Conservation (phyloP, 1,139 yeast genomes). For the Williopsis jadinii region DNA sequence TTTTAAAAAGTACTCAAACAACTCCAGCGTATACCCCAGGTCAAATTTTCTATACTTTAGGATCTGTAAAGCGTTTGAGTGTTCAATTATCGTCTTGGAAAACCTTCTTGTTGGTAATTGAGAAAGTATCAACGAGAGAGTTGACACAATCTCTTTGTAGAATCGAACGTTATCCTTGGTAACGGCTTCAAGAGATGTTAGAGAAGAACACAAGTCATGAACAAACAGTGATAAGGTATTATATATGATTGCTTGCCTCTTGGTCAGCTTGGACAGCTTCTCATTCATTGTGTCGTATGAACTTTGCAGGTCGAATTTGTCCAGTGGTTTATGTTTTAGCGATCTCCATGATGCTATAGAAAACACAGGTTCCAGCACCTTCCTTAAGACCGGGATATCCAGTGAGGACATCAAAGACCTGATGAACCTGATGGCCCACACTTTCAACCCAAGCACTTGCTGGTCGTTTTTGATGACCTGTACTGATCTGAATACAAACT, state of each 20-base stretch:
- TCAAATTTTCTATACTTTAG: not conserved
- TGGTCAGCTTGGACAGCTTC: conserved; percentile 11
- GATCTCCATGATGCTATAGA: conserved; percentile 33
- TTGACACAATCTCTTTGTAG: conserved; percentile 17
- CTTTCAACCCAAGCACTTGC: conserved; percentile 1
- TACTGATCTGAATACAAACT: conserved; percentile 9
- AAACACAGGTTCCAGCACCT: conserved; percentile 29
- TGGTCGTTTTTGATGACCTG: conserved; percentile 11
- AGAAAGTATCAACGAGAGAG: conserved; percentile 30
- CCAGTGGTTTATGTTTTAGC: conserved; percentile 15
- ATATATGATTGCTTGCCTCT: conserved; percentile 5
- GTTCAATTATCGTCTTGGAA: conserved; percentile 28
- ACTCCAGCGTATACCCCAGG: conserved; percentile 1
- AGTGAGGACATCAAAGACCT: conserved; percentile 3
- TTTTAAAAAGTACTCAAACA: conserved; percentile 25
- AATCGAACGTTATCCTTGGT: not conserved
- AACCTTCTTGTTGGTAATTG: conserved; percentile 38
- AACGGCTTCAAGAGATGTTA: not conserved
- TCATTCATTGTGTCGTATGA: conserved; percentile 8
- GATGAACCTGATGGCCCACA: conserved; percentile 3
- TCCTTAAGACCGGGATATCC: conserved; percentile 18
- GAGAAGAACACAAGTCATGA: not conserved
- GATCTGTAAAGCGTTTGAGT: conserved; percentile 18
- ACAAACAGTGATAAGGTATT: not conserved
- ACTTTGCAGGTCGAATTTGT: conserved; percentile 1